Evolutionary conservation across 495 filamentous ascomycete genomes (phyloP), one percentile per base, ranked within the genome.

Genomic region (Penicillium fimorum): DNA sequence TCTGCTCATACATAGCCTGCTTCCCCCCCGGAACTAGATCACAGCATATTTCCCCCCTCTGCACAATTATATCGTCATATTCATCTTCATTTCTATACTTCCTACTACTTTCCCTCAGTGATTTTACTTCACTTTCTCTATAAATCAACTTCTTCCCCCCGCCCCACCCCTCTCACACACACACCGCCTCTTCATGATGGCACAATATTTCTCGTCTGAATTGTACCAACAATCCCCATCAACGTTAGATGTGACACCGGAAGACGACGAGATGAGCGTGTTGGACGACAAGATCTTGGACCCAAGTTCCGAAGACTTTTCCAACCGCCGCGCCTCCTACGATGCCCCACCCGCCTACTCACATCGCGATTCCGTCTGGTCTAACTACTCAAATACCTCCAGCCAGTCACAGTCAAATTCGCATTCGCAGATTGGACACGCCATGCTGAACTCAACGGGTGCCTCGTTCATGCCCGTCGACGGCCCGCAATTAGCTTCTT

Each of bases 211-310:
- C 53, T 76, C 78, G 60, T 75, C 71, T 61, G 79, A 86, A 59
- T 87, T 78, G 70, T 87, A 87, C 71, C 76, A 83, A 78, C 75
- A 82, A 64, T 79, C 81, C 57, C 73, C 82, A 33, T 75, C 86
- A 62, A 75, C 83, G 33, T 76, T 88, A 70, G 84, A 88, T 64
- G 80, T 85, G 54, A 77, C 82, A 48, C 81, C 83, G 60, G 88
- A 92, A 59, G 89, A 92, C 56, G 89, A 93, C 73, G 88, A 91
- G 66, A 82, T 83, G 71, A 87, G 82, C 69, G 87, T 92, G 70
- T 76, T 95, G 60, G 90, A 95, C 74, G 88, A 93, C 43, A 87
- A 88, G 76, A 92, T 92, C 67, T 82, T 93, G 58, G 90, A 92
- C 70, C 60, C 82, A 79, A 66, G 83, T 15, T 83, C 85, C 33